These are phyloP conservation scores for Austroboletus eburneus DNA, from an alignment of 768 basidiomycete genomes.

Conservation along the genomic window DNA sequence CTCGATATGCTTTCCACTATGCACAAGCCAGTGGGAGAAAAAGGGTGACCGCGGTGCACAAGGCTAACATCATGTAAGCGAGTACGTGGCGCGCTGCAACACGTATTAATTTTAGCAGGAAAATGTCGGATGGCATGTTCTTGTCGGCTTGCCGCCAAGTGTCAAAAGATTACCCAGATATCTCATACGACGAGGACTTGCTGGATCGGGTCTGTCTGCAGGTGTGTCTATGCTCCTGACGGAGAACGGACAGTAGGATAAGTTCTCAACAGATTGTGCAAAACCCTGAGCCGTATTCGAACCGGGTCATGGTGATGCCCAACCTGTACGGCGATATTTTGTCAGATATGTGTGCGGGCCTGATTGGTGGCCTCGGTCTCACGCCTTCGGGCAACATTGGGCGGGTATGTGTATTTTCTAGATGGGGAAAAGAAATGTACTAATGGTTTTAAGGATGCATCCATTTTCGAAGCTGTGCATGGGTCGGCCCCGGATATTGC, in stretches of 20 bases:
- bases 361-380: conserved; percentile 96
- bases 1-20: conserved; percentile 97
- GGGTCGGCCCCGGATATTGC: conserved; percentile 99
- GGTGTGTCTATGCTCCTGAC: conserved; percentile 37
- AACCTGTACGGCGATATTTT: conserved; percentile 95
- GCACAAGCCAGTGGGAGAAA: conserved; percentile 84
- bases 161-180: conserved; percentile 90
- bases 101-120: conserved; percentile 51
- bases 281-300: conserved; percentile 89
- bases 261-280: conserved; percentile 65
- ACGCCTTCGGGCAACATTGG: conserved; percentile 99
- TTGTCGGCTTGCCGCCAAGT: conserved; percentile 95
- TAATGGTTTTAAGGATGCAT: conserved; percentile 70
- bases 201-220: conserved; percentile 94
- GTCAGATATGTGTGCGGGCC: conserved; percentile 97
- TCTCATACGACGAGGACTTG: conserved; percentile 94
- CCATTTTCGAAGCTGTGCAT: conserved; percentile 99
- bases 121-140: conserved; percentile 99
- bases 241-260: not conserved
- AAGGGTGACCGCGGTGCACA: conserved; percentile 97
- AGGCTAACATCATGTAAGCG: conserved; percentile 96
- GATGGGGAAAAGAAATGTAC: conserved; percentile 2
- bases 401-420: conserved; percentile 48
- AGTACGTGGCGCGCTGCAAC: not conserved
- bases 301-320: conserved; percentile 99